Conservation (phyloP, 345 rosid genomes). For the Eucalyptus cloeziana region DNA sequence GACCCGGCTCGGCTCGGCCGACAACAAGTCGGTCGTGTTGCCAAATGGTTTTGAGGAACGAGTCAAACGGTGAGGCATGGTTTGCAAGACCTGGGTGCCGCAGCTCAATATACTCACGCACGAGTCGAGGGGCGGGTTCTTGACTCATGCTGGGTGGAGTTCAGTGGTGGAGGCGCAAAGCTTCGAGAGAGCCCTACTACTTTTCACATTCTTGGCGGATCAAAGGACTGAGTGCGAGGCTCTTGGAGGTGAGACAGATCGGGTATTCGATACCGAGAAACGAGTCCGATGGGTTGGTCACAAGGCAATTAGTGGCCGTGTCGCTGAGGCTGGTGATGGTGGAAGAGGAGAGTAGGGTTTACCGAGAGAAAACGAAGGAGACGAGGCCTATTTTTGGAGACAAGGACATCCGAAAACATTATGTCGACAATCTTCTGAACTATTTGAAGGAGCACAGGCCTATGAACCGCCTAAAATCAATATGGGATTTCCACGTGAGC, state of each 20-base stretch:
- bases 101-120: constrained; percentile 18
- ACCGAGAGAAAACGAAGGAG: constrained; percentile 19
- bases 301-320: constrained; percentile 7
- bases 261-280: constrained; percentile 2
- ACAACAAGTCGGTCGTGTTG: constrained; percentile 1
- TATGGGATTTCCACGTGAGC: background rate
- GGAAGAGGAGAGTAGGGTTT: constrained; percentile 14
- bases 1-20: background rate
- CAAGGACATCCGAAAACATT: background rate
- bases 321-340: constrained; percentile 16
- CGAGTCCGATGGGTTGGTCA: constrained; percentile 11
- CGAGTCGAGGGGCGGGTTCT: constrained; percentile 14
- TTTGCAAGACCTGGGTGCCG: constrained; percentile 24
- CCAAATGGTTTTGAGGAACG: constrained; percentile 24
- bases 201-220: background rate
- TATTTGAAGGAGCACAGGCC: background rate
- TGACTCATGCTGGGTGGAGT: constrained; percentile 17
- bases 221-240: constrained; percentile 16
- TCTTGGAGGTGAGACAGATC: constrained; percentile 3
- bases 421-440: background rate
- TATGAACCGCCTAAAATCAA: background rate
- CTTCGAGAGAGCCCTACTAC: background rate
- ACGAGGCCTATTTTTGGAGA: constrained; percentile 1
- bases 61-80: constrained; percentile 10
- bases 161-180: constrained; percentile 6